Conservation (phyloP, 2,329 filamentous ascomycete species). For the Annulohypoxylon truncatum region DNA sequence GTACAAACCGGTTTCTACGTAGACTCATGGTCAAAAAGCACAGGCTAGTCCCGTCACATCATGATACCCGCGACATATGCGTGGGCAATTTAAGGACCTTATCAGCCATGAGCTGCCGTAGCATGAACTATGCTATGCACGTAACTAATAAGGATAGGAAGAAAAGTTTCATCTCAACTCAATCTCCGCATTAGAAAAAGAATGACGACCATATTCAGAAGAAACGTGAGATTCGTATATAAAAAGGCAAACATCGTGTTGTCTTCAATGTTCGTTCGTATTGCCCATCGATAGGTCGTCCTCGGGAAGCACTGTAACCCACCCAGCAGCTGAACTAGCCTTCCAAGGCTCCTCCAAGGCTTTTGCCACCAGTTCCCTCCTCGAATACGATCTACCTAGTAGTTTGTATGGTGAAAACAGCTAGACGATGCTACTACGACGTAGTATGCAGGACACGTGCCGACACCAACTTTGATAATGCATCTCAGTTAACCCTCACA, state of each 20-base stretch:
- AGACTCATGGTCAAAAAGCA: neutral
- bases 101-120: neutral
- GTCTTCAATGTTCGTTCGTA: constrained; percentile 29
- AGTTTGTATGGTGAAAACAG: constrained; percentile 13
- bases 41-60: neutral
- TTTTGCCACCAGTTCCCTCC: constrained; percentile 26
- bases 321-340: constrained; percentile 25
- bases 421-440: neutral
- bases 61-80: neutral
- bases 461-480: constrained; percentile 24
- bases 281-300: constrained; percentile 11
- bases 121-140: constrained; percentile 3
- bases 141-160: neutral
- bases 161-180: constrained; percentile 7
- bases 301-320: constrained; percentile 29
- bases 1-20: neutral
- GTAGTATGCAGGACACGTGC: constrained; percentile 36
- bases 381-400: constrained; percentile 15
- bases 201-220: neutral
- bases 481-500: constrained; percentile 13
- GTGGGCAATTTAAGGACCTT: neutral
- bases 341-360: constrained; percentile 22
- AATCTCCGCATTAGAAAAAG: constrained; percentile 1
- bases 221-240: constrained; percentile 21
- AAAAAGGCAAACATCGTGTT: constrained; percentile 31